A percentile compares a stretch with the other conserved stretches of the same genome.
phyloP scores from a whole-genome alignment of 1,139 yeast species.

The Ogataea hybrid region DNA sequence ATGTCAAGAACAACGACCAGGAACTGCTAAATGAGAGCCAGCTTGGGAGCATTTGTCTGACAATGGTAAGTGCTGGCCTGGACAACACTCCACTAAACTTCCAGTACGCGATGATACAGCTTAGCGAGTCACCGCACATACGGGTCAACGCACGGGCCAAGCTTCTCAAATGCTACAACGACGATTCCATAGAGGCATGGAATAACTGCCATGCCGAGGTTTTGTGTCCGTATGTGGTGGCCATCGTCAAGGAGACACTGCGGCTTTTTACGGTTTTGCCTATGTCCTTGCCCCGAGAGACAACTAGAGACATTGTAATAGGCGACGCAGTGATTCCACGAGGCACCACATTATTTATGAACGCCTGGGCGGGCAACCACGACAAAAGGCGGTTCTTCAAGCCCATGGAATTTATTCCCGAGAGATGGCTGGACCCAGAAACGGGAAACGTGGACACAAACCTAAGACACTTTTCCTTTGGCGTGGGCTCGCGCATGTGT shows the following conservation, averaged over 20 bases:
- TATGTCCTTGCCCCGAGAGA: conserved; percentile 59
- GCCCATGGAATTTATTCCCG: conserved; percentile 56
- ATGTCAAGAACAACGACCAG: conserved; percentile 18
- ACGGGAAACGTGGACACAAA: conserved; percentile 11
- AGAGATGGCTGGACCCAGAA: conserved; percentile 48
- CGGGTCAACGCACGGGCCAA: conserved; percentile 43
- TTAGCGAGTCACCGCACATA: conserved; percentile 46
- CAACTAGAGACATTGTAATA: conserved; percentile 48
- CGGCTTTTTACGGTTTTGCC: conserved; percentile 68
- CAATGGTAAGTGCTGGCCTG: conserved; percentile 78
- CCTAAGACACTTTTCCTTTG: conserved; percentile 57
- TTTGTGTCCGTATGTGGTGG: conserved; percentile 49
- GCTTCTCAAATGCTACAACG: conserved; percentile 36
- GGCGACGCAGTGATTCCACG: conserved; percentile 45
- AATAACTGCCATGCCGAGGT: conserved; percentile 28
- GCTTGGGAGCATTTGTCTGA: conserved; percentile 60
- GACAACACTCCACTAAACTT: conserved; percentile 70
- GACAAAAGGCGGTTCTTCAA: conserved; percentile 46
- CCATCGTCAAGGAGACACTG: conserved; percentile 61
- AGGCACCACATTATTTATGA: conserved; percentile 59
- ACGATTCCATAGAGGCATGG: conserved; percentile 46
- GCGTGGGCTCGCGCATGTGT: conserved; percentile 70
- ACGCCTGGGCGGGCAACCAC: conserved; percentile 70
- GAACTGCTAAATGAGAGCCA: conserved; percentile 35
- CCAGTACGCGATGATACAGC: conserved; percentile 59